These are phyloP conservation scores for Pholiota molesta DNA, from an alignment of 768 basidiomycete genomes.

Conservation along the genomic window DNA sequence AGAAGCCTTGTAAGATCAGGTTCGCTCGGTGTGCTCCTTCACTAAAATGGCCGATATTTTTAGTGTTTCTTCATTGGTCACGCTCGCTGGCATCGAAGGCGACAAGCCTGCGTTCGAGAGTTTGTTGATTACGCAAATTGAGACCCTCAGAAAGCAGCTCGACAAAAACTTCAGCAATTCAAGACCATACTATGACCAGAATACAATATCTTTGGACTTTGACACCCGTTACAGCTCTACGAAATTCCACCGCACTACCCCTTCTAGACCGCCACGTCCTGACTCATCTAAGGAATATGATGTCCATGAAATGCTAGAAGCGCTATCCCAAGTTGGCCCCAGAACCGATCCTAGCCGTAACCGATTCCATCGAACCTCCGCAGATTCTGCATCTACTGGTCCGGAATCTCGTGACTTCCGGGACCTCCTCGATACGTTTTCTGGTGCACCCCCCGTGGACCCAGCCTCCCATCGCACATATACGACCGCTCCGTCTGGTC, in stretches of 20 bases:
- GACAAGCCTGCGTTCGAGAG: conserved; percentile 53
- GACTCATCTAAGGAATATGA: conserved; percentile 12
- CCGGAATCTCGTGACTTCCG: background rate
- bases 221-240: background rate
- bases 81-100: conserved; percentile 55
- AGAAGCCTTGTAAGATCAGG: conserved; percentile 73
- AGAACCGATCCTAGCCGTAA: background rate
- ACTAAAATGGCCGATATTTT: background rate
- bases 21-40: background rate
- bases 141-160: conserved; percentile 65
- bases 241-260: background rate
- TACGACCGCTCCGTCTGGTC: background rate
- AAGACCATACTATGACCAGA: background rate
- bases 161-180: conserved; percentile 40
- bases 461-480: background rate
- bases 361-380: background rate
- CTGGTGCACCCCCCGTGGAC: background rate
- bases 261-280: conserved; percentile 1
- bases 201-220: background rate
- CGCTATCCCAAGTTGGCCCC: conserved; percentile 14
- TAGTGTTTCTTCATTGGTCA: conserved; percentile 77
- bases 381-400: background rate
- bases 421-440: conserved; percentile 2
- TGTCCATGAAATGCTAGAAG: conserved; percentile 23
- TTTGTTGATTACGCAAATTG: conserved; percentile 61